A percentile compares a stretch with the other conserved stretches of the same genome.
Conservation (phyloP, 768 basidiomycete genomes). For the Collybiopsis luxurians region DNA sequence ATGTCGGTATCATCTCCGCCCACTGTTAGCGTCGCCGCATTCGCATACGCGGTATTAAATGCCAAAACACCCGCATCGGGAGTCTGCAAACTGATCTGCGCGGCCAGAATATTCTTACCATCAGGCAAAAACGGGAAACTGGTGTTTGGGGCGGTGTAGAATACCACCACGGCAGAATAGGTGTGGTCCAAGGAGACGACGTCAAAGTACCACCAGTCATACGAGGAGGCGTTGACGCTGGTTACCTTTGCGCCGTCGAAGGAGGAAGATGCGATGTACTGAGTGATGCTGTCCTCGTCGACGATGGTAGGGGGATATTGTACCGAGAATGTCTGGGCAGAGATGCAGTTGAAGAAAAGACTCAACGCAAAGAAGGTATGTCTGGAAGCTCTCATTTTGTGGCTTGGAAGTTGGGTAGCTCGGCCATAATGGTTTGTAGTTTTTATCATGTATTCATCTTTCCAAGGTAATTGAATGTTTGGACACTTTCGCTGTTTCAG, state of each 20-base stretch:
- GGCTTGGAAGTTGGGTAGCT: no score
- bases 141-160: conserved; percentile 10
- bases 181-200: conserved; percentile 14
- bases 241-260: conserved; percentile 11
- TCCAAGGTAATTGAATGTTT: no score
- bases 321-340: no score
- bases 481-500: no score
- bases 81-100: conserved; percentile 6
- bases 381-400: no score
- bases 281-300: background rate
- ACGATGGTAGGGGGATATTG: background rate
- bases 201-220: conserved; percentile 21
- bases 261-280: background rate
- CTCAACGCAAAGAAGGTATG: no score
- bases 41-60: background rate
- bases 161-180: conserved; percentile 12
- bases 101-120: background rate
- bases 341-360: no score
- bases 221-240: conserved; percentile 11
- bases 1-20: conserved; percentile 3
- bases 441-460: no score
- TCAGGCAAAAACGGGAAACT: conserved; percentile 7
- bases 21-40: background rate
- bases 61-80: conserved; percentile 9
- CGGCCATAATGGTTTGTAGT: no score